phyloP scores from a whole-genome alignment of 2,329 filamentous ascomycete genomes.

The Penicillium concentricum region DNA sequence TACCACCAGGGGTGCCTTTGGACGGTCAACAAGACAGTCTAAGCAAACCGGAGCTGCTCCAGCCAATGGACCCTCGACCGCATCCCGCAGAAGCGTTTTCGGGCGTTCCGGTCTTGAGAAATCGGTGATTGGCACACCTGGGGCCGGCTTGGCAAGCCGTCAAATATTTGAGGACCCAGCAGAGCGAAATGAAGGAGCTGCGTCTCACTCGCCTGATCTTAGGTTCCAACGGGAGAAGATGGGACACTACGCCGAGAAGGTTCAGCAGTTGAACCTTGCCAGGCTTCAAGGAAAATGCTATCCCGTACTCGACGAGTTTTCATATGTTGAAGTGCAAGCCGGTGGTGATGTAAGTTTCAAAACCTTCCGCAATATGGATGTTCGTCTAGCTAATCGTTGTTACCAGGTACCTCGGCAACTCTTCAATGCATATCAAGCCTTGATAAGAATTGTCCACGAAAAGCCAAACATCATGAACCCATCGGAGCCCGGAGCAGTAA shows the following conservation, averaged over 20 bases:
- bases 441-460: conserved; percentile 77
- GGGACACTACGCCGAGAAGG: conserved; percentile 72
- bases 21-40: conserved; percentile 41
- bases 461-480: conserved; percentile 58
- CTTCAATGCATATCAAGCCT: conserved; percentile 76
- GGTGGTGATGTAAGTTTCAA: conserved; percentile 57
- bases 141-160: conserved; percentile 58
- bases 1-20: conserved; percentile 50
- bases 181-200: conserved; percentile 52
- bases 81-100: conserved; percentile 56
- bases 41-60: conserved; percentile 44
- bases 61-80: conserved; percentile 42
- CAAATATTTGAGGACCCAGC: conserved; percentile 70
- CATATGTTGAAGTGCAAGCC: conserved; percentile 68
- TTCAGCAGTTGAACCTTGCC: conserved; percentile 73
- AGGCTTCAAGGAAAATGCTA: conserved; percentile 67
- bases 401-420: conserved; percentile 68
- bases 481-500: conserved; percentile 63
- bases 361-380: background rate
- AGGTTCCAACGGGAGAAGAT: conserved; percentile 82
- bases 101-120: conserved; percentile 71
- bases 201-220: conserved; percentile 62
- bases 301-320: conserved; percentile 73
- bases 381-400: conserved; percentile 14
- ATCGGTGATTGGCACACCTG: conserved; percentile 83